Base-by-base conservation (phyloP, 768 basidiomycete species). In the Termitomyces sp. region DNA sequence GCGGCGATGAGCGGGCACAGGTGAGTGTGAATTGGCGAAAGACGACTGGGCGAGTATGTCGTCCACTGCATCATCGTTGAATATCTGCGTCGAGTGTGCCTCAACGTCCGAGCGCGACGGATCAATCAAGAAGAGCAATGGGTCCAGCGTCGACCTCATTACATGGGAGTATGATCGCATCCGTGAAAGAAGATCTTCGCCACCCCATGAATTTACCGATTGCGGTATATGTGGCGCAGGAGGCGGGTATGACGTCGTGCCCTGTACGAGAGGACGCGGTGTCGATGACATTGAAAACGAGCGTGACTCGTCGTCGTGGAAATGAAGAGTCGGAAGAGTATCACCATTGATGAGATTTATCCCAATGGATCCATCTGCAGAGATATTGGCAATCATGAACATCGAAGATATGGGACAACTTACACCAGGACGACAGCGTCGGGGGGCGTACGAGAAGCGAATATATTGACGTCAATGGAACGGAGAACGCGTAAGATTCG, bases 401-500 rank as follows among this genome's bases (percentile, higher is more conserved):
- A 26, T 65, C 53, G 48, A 32, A 57, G 59, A 60, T 68, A 66
- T 67, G 61, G 46, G 55, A 32, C 35, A 40, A 65, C 67, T 55
- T 61, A 93, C 89, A 87, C 89, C 91, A 93, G 0, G 89, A 92
- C 3, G 91, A 90, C 18, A 91, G 76, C 1, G 88, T 86, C 6
- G 94, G 95, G 0, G 91, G 87, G 66, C 90, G 85, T 1, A 93
- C 89, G 58, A 95, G 78, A 56, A 97, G 81, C 10, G 93, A 95
- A 69, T 96, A 97, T 65, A 98, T 86, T 10, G 89, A 89, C 0
- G 89, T 89, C 48, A 97, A 68, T 10, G 95, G 90, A 0, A 96
- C 90, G n/a, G 95, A 95, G 75, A 97, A 97, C 1, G 95, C 93
- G 68, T 97, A 97, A 20, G 91, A 91, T 71, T 95, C 92, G 3